Evolutionary conservation across 306 rosid genomes (phyloP).

Genomic region (Alnus rubra): DNA sequence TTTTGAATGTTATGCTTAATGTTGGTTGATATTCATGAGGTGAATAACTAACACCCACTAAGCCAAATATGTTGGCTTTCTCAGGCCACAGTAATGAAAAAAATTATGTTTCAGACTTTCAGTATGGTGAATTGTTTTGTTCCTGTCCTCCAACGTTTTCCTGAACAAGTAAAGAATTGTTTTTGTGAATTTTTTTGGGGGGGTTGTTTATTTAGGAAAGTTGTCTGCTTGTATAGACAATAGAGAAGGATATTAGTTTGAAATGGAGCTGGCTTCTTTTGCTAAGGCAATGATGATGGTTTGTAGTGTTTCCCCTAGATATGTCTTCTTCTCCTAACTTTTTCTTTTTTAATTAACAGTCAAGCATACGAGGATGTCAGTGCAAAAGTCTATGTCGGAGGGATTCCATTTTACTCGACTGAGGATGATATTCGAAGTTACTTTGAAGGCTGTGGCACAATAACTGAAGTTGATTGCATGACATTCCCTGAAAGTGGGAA

Average conservation of each 20-base stretch:
- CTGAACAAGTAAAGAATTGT: neutral
- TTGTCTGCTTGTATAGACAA: neutral
- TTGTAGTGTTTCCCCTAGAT: neutral
- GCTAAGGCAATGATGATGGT: conserved; percentile 4
- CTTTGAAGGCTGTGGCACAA: conserved; percentile 84
- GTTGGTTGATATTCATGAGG: neutral
- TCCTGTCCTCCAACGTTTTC: neutral
- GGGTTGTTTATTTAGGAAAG: neutral
- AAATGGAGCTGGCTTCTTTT: conserved; percentile 2
- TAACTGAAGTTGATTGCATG: conserved; percentile 88
- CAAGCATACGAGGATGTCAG: conserved; percentile 42
- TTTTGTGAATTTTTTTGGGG: neutral
- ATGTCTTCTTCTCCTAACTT: neutral
- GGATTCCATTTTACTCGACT: conserved; percentile 88
- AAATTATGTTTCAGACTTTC: neutral
- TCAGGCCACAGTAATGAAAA: neutral
- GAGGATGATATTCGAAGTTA: conserved; percentile 93
- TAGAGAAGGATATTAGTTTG: neutral
- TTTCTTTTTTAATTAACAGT: conserved; percentile 36
- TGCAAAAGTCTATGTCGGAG: conserved; percentile 88
- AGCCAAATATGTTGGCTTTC: neutral
- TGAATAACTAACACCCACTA: neutral
- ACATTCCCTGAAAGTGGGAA: conserved; percentile 88
- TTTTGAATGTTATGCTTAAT: neutral
- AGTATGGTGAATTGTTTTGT: neutral